phyloP scores from a whole-genome alignment of 2,329 filamentous ascomycete genomes.

The Magnaporthiopsis rhizophila region DNA sequence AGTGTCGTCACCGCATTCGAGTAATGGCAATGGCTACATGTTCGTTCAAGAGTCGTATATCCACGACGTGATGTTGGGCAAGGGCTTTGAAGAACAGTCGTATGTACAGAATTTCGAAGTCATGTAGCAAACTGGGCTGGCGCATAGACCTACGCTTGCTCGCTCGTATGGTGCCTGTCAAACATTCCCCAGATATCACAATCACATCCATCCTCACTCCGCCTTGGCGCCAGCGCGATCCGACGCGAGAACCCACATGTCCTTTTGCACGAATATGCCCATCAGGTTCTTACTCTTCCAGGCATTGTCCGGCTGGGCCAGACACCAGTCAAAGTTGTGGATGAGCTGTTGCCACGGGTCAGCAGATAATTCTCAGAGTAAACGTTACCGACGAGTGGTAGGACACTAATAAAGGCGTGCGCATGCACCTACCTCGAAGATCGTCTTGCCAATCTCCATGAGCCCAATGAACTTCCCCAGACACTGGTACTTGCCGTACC shows the following conservation, averaged over 20 bases:
- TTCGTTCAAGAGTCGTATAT: too few species aligned
- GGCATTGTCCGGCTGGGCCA: neutral
- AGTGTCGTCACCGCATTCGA: too few species aligned
- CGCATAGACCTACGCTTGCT: too few species aligned
- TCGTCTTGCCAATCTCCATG: slow-evolving; percentile 22
- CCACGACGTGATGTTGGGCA: too few species aligned
- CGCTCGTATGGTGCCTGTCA: too few species aligned
- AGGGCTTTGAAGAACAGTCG: too few species aligned
- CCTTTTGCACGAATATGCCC: neutral
- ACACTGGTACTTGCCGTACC: slow-evolving; percentile 22
- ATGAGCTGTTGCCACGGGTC: neutral
- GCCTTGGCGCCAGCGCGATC: neutral
- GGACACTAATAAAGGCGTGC: neutral
- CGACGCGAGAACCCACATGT: slow-evolving; percentile 1
- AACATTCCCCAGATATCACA: neutral
- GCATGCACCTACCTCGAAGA: slow-evolving; percentile 16
- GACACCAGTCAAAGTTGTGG: slow-evolving; percentile 1
- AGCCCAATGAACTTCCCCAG: slow-evolving; percentile 22
- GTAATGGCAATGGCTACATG: too few species aligned
- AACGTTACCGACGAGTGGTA: neutral
- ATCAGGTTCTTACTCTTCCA: slow-evolving; percentile 4
- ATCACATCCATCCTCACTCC: neutral
- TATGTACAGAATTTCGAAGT: too few species aligned
- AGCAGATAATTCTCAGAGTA: neutral
- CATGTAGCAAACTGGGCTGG: too few species aligned